Evolutionary conservation across 2,329 filamentous ascomycete genomes (phyloP).

Genomic region (Xylariaceae sp.): DNA sequence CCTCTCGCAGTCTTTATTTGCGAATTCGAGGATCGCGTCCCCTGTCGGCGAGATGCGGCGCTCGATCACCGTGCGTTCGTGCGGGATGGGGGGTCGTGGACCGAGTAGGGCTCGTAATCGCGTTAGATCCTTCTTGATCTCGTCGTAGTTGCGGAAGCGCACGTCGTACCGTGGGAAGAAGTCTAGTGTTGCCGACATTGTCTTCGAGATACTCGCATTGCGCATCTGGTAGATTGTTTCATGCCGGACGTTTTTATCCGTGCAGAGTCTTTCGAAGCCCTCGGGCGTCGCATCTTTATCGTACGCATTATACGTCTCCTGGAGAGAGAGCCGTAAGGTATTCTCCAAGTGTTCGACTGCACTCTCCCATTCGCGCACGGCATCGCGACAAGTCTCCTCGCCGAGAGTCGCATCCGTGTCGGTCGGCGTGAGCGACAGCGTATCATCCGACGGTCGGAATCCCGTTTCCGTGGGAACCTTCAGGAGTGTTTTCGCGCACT

Average conservation of each 20-base stretch:
- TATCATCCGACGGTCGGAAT: neutral
- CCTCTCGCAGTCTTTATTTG: conserved; percentile 36
- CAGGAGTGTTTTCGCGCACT: conserved; percentile 36
- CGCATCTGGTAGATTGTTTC: conserved; percentile 43
- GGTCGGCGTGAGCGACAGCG: conserved; percentile 4
- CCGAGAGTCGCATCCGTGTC: conserved; percentile 6
- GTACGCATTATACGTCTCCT: conserved; percentile 42
- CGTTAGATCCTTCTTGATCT: conserved; percentile 38
- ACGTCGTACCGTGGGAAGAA: conserved; percentile 44
- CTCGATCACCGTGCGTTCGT: conserved; percentile 38
- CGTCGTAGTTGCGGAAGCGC: conserved; percentile 44
- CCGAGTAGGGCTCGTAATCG: conserved; percentile 38
- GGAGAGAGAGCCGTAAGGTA: conserved; percentile 38
- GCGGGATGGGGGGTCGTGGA: conserved; percentile 37
- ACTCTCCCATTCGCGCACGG: conserved; percentile 42
- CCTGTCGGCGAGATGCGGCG: conserved; percentile 41
- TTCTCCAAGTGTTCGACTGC: conserved; percentile 40
- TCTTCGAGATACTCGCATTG: conserved; percentile 39
- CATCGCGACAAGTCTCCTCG: conserved; percentile 32
- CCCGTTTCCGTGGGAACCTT: neutral
- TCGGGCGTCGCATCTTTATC: conserved; percentile 40
- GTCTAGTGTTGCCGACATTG: conserved; percentile 40
- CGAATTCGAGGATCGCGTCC: conserved; percentile 49
- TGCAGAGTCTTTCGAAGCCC: conserved; percentile 41
- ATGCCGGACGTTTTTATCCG: conserved; percentile 38